Evolutionary conservation across 768 basidiomycete species (phyloP).

Genomic region (Tylopilus sp.): DNA sequence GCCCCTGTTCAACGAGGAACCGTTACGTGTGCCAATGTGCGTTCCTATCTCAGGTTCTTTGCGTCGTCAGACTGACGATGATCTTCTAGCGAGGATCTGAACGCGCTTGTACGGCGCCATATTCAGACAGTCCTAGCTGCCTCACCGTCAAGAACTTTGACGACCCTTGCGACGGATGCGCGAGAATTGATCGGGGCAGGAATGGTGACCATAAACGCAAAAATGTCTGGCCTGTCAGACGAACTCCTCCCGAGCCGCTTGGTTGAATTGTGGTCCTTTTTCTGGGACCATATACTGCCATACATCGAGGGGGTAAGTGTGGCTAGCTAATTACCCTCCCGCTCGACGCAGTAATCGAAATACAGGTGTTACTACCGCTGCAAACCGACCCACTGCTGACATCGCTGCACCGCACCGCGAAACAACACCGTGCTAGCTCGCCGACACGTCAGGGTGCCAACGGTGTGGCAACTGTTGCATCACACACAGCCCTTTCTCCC

Average conservation of each 20-base stretch:
- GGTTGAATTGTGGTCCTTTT: slow-evolving; percentile 90
- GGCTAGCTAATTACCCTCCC: neutral
- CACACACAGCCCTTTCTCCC: slow-evolving; percentile 34
- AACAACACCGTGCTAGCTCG: slow-evolving; percentile 50
- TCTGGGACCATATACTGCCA: slow-evolving; percentile 86
- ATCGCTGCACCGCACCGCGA: slow-evolving; percentile 63
- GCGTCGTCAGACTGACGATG: slow-evolving; percentile 7
- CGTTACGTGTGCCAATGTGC: slow-evolving; percentile 79
- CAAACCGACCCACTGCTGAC: slow-evolving; percentile 63
- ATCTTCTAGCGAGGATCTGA: slow-evolving; percentile 79
- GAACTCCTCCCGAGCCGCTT: slow-evolving; percentile 72
- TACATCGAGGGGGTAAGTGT: slow-evolving; percentile 80
- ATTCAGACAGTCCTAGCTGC: slow-evolving; percentile 71
- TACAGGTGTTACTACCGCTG: slow-evolving; percentile 55
- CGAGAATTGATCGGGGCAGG: slow-evolving; percentile 80
- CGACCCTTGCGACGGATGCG: slow-evolving; percentile 73
- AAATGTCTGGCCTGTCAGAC: slow-evolving; percentile 73
- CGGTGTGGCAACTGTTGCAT: slow-evolving; percentile 27
- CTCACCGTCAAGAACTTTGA: slow-evolving; percentile 69
- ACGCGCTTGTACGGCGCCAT: slow-evolving; percentile 74
- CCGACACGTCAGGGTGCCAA: slow-evolving; percentile 50
- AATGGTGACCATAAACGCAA: slow-evolving; percentile 90
- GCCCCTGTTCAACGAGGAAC: slow-evolving; percentile 89
- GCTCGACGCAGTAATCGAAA: slow-evolving; percentile 22
- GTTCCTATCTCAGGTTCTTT: slow-evolving; percentile 21